phyloP scores from a whole-genome alignment of 371 early-diverging fungal genomes.

The Basidiobolus heterosporus region DNA sequence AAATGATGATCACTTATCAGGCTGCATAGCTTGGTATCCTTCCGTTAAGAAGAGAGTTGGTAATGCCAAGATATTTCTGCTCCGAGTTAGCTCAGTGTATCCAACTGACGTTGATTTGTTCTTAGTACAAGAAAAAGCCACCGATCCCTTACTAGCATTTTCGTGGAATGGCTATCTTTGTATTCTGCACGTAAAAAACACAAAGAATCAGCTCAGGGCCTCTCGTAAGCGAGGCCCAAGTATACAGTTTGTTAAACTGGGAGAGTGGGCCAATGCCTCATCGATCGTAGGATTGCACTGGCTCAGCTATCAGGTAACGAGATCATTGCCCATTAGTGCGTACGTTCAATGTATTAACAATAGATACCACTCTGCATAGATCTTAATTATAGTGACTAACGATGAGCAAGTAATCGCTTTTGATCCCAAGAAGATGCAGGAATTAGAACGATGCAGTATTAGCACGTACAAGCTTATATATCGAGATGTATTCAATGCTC shows the following conservation, averaged over 20 bases:
- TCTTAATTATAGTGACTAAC: constrained; percentile 37
- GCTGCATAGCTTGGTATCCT: constrained; percentile 44
- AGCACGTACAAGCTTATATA: constrained; percentile 34
- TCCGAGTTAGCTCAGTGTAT: not conserved
- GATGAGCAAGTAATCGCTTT: constrained; percentile 52
- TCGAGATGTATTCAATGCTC: constrained; percentile 35
- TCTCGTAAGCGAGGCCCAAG: too few species aligned
- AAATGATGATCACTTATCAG: constrained; percentile 11
- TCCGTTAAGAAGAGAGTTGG: constrained; percentile 17
- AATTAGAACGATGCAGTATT: constrained; percentile 40
- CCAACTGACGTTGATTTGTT: constrained; percentile 4
- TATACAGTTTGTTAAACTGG: too few species aligned
- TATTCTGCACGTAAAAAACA: constrained; percentile 23
- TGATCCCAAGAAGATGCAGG: constrained; percentile 39
- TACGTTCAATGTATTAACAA: not conserved
- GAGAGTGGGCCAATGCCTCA: too few species aligned
- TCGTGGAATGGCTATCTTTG: constrained; percentile 43
- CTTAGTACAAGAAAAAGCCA: constrained; percentile 5
- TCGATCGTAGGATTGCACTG: too few species aligned
- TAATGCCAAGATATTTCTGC: not conserved
- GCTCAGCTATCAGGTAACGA: too few species aligned
- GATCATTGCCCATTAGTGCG: not conserved
- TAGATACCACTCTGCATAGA: constrained; percentile 13
- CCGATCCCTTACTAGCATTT: constrained; percentile 45
- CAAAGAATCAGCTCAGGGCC: too few species aligned